Base-by-base conservation (phyloP, 495 filamentous ascomycete genomes). In the Penicillium coprophilum region DNA sequence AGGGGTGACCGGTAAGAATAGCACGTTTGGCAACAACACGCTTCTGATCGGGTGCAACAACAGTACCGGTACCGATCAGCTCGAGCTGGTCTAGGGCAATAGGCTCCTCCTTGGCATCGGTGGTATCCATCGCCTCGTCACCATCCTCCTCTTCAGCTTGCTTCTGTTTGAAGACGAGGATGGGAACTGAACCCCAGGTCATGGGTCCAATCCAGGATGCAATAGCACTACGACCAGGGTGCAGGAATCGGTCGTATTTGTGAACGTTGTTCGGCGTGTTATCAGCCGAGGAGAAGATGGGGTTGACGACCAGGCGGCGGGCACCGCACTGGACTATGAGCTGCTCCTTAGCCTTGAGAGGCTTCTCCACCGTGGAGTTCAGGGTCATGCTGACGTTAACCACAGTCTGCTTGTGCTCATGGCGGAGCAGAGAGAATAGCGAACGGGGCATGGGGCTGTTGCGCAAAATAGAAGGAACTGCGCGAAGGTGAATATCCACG, bases 1-100 rank as follows among this genome's bases (percentile, higher is more conserved):
- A 96, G 0, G 95, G 93, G 69, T 97, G 94, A 38, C 94, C 94
- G 0, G 94, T 96, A 52, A 98, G 80, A 57, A 97, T 92, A 59
- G 94, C 86, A 51, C 94, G 87, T 75, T 98, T 98, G 57, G 92
- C 92, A 50, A 97, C 84, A 17, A 97, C 87, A 40, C 95, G 87
- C 28, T 77, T 75, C 9, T 84, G 87, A 44, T 90, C 90, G 5
- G 91, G 87, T 0, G 90, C 83, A 28, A 96, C 83, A 27, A 87
- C 82, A 2, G 93, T 96, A 47, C 95, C 94, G 4, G 88, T 94
- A 20, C 81, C 94, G 47, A 97, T 82, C 36, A 97, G 80, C 27
- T 84, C 79, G 20, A 94, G 77, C 2, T 77, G 73, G 17, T 70
- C 63, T 30, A 70, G 56, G 51, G 66, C 60, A 23, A 72, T 55